These are phyloP conservation scores for Pseudocercospora musae DNA, from an alignment of 2,329 filamentous ascomycete species.

Conservation along the genomic window DNA sequence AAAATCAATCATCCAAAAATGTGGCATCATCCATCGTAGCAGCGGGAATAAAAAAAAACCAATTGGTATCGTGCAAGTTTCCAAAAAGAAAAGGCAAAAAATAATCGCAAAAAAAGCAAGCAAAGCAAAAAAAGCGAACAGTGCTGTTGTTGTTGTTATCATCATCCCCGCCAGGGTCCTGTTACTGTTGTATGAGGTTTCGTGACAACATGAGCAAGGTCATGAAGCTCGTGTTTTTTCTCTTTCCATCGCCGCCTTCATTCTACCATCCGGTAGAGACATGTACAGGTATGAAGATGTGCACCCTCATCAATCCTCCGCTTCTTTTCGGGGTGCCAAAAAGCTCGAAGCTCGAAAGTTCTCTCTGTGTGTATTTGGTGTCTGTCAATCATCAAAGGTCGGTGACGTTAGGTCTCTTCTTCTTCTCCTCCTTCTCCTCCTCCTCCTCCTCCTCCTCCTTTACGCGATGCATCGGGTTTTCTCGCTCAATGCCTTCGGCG, in stretches of 20 bases:
- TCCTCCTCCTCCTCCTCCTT: not conserved
- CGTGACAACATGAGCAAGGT: not conserved
- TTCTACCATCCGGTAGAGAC: not conserved
- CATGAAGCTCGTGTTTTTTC: not conserved
- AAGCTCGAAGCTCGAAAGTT: not conserved
- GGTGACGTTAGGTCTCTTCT: not conserved
- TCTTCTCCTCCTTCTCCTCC: not conserved
- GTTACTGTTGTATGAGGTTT: not conserved
- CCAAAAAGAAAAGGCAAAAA: not conserved
- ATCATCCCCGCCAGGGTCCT: not conserved
- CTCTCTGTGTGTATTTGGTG: not conserved
- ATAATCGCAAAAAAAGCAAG: not conserved
- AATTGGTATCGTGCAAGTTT: not conserved
- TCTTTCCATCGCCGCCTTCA: not conserved
- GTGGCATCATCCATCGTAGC: not conserved
- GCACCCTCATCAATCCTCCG: constrained; percentile 3
- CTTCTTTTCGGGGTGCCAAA: not conserved
- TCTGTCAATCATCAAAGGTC: not conserved
- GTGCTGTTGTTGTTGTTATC: not conserved
- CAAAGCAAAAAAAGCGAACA: not conserved
- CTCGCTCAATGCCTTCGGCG: not conserved
- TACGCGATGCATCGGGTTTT: not conserved
- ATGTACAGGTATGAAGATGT: not conserved
- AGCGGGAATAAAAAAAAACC: not conserved
- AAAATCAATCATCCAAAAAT: not conserved